Evolutionary conservation across 139 green algal species (phyloP).

Genomic region (Penium margaritaceum): DNA sequence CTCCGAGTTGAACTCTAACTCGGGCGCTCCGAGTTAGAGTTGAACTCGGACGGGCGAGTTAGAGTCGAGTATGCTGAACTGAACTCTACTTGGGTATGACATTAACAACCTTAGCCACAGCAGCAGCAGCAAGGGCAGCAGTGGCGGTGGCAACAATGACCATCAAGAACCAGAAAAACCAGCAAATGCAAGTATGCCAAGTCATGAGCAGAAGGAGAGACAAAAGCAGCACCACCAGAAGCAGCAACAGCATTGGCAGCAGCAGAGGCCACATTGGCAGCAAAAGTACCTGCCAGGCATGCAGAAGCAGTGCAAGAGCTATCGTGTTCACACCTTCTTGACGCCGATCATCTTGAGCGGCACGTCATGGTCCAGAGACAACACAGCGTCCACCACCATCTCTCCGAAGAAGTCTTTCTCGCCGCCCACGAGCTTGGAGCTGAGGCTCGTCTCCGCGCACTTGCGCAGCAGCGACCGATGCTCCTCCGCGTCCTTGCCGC

Average conservation of each 20-base stretch:
- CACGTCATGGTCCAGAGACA: conserved; percentile 69
- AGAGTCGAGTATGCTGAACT: no score
- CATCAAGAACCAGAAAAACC: no score
- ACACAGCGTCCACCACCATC: conserved; percentile 92
- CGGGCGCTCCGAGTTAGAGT: no score
- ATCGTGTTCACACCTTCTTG: conserved; percentile 71
- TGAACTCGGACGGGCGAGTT: no score
- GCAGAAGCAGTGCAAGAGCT: background rate
- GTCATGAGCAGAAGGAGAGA: no score
- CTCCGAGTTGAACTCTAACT: no score
- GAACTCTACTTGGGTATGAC: no score
- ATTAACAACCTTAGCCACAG: no score
- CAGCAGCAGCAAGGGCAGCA: no score
- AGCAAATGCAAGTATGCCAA: no score
- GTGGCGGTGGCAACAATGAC: no score
- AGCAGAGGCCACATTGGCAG: background rate
- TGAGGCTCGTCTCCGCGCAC: conserved; percentile 87
- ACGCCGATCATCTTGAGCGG: conserved; percentile 86
- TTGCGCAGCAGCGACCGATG: conserved; percentile 75
- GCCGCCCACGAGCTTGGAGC: conserved; percentile 86
- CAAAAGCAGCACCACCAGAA: background rate
- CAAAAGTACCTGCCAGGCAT: no score
- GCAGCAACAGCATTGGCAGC: background rate
- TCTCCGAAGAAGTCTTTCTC: conserved; percentile 93
- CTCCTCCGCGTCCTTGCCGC: conserved; percentile 61